These are phyloP conservation scores for Mycena belliarum DNA, from an alignment of 768 basidiomycete genomes.

Conservation along the genomic window DNA sequence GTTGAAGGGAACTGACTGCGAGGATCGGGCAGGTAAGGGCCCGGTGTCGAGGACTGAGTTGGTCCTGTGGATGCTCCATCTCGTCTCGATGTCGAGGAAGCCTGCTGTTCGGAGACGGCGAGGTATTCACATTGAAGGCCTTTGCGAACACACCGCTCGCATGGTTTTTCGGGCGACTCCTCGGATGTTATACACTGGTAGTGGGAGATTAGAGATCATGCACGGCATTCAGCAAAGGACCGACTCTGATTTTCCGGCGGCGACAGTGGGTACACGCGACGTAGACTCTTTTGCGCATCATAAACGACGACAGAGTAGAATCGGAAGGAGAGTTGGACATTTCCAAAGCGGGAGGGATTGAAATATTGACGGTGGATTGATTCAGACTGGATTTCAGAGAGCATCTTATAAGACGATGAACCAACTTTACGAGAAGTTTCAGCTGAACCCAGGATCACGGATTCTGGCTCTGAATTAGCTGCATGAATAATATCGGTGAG, in stretches of 20 bases:
- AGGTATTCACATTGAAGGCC: slow-evolving; percentile 3
- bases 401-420: too few relatives aligned
- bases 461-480: too few relatives aligned
- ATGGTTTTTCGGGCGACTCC: not conserved
- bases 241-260: not conserved
- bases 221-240: not conserved
- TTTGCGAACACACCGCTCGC: not conserved
- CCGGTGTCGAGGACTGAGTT: not conserved
- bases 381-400: too few relatives aligned
- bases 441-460: too few relatives aligned
- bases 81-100: not conserved
- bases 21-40: not conserved
- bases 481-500: too few relatives aligned
- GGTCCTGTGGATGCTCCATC: not conserved
- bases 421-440: too few relatives aligned
- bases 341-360: not conserved
- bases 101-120: not conserved
- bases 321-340: not conserved
- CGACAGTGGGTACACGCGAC: not conserved
- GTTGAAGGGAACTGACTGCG: not conserved
- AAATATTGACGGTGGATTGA: too few relatives aligned
- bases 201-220: not conserved
- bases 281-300: not conserved
- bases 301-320: not conserved
- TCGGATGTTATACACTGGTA: not conserved